phyloP scores from a whole-genome alignment of 139 green algal species.

The Coelastrella sp. region DNA sequence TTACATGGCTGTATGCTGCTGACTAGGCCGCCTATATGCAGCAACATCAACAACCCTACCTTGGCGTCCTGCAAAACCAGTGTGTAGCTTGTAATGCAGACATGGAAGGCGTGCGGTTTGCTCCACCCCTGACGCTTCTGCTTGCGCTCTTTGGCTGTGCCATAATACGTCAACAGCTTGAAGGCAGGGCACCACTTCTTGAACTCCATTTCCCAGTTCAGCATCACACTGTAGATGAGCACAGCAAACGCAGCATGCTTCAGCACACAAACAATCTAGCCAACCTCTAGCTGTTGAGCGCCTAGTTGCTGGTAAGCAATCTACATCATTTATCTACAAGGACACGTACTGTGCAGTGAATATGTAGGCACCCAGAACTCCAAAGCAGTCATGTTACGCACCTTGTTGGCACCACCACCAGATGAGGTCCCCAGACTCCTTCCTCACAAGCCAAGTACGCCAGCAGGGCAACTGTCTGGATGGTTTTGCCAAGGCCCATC shows the following conservation, averaged over 20 bases:
- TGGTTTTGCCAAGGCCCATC: conserved; percentile 97
- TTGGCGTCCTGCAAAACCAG: conserved; percentile 85
- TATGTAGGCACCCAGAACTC: not conserved
- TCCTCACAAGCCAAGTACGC: conserved; percentile 92
- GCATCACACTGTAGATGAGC: conserved; percentile 99
- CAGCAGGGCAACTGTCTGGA: conserved; percentile 96
- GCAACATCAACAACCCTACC: conserved; percentile 46
- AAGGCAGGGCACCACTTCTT: conserved; percentile 99
- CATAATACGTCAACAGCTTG: conserved; percentile 99
- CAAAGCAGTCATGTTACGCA: no score
- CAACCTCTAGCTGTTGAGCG: no score
- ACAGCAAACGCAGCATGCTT: conserved; percentile 81
- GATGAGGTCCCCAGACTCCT: conserved; percentile 96
- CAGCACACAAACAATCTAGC: no score
- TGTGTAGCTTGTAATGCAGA: conserved; percentile 99
- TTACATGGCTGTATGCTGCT: no score
- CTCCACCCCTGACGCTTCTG: conserved; percentile 96
- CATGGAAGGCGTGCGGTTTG: conserved; percentile 98
- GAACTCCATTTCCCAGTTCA: conserved; percentile 99
- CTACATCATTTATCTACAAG: not conserved
- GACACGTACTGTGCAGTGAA: no score
- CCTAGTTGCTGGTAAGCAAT: not conserved
- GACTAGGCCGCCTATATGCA: not conserved
- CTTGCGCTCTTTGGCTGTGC: conserved; percentile 91
- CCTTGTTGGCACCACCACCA: conserved; percentile 95